Conservation (phyloP, 345 rosid species). For the Corchorus capsularis region DNA sequence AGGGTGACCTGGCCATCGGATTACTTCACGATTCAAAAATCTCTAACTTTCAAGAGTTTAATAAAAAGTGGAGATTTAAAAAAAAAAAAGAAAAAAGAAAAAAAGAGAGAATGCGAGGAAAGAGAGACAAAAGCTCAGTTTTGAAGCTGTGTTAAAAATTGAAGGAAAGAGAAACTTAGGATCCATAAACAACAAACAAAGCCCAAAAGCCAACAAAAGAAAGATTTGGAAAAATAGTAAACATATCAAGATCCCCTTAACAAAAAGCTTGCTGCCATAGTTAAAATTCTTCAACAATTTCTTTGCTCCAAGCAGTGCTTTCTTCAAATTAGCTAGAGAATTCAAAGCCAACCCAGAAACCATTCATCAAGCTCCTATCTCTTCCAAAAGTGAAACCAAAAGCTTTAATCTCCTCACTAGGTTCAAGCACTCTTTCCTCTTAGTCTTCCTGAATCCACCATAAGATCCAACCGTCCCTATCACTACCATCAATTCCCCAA, state of each 20-base stretch:
- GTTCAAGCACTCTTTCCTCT: conserved; percentile 57
- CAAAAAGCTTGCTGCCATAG: conserved; percentile 49
- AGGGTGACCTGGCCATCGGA: conserved; percentile 44
- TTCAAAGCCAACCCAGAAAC: conserved; percentile 21
- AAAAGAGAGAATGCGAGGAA: no score
- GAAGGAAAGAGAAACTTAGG: no score
- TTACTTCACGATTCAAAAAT: conserved; percentile 5
- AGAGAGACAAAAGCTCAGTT: no score
- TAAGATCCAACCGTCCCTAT: conserved; percentile 48
- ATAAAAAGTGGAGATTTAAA: background rate
- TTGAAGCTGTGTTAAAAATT: no score
- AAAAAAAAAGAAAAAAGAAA: background rate
- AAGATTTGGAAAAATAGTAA: no score
- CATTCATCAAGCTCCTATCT: conserved; percentile 38
- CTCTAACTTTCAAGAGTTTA: no score
- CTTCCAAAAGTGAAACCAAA: conserved; percentile 56
- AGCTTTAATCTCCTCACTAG: conserved; percentile 65
- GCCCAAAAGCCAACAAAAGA: no score
- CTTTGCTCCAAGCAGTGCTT: conserved; percentile 46
- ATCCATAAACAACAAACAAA: no score
- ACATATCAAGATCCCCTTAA: no score
- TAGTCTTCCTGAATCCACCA: conserved; percentile 44
- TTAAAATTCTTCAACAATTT: conserved; percentile 56
- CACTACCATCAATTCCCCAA: conserved; percentile 41
- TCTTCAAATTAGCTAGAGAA: conserved; percentile 40